Conservation (phyloP, 176 grass and related monocot species). For the Tillandsia fasciculata region DNA sequence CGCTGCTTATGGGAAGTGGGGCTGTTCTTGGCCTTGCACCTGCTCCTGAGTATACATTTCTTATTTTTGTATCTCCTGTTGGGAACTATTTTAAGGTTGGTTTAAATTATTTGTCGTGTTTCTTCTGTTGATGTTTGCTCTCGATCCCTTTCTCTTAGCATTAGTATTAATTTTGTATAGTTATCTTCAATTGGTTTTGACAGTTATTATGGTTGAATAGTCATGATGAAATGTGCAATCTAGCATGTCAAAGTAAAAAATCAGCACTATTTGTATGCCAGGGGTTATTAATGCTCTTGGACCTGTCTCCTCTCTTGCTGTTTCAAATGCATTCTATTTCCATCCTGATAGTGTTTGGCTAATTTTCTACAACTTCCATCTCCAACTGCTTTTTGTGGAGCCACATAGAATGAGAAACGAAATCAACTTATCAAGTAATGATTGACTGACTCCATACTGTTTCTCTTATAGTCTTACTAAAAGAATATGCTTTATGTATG, state of each 20-base stretch:
- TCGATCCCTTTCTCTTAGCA: background rate
- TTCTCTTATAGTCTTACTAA: too few relatives aligned
- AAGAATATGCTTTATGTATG: too few relatives aligned
- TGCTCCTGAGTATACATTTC: conserved; percentile 81
- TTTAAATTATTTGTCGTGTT: conserved; percentile 1
- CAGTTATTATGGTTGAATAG: too few relatives aligned
- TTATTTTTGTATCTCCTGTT: conserved; percentile 95
- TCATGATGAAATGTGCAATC: too few relatives aligned
- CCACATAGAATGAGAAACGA: background rate
- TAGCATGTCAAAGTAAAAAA: too few relatives aligned
- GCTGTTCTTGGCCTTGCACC: conserved; percentile 85
- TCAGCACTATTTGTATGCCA: too few relatives aligned
- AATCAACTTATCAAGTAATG: background rate
- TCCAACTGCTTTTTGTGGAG: background rate
- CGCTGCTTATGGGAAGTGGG: conserved; percentile 79
- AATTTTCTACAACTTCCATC: background rate
- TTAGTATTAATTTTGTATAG: background rate
- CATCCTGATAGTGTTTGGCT: background rate
- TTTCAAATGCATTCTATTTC: background rate
- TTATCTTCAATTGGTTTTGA: background rate
- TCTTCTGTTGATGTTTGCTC: conserved; percentile 1
- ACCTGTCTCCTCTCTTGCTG: background rate
- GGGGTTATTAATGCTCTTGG: background rate
- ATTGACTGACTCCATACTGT: background rate
- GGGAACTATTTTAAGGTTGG: conserved; percentile 96